Evolutionary conservation across 441 rosid species (phyloP), one percentile per base, ranked within the genome.

Genomic region (Flueggea neowawraea): DNA sequence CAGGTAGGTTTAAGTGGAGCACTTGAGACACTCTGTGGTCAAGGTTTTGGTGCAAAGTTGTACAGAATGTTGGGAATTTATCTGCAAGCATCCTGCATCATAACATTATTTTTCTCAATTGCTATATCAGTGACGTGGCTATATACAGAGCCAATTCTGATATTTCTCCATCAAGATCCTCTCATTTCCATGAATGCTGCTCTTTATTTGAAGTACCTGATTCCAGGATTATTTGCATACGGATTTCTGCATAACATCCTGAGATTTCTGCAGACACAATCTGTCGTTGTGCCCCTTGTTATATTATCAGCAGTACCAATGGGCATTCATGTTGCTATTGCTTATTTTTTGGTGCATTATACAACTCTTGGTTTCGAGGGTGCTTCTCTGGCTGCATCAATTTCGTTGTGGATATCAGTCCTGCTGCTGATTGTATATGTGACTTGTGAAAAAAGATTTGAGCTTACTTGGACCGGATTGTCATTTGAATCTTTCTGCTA

Each of bases 1-100:
- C 56, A 89, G 96, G 59, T 51, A 9, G 98, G 98, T 12, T 61
- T 82, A 60, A 85, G 96, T 75, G 96, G 95, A 73, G 80, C 90
- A 59, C 79, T 91, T 8, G 98, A 91, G 70, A 89, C 96, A 31
- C 84, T 87, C 0, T 87, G 96, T 62, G 95, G 97, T 5, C 95
- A 91, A 82, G 89, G 82, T 15, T 89, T 80, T 71, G 95, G 95
- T 36, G 90, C 96, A 31, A 76, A 78, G 58, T 31, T 31, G 15
- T 87, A 89, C 63, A 72, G 75, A 43, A 77, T 67, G 72, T 55
- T 89, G 47, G 95, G 96, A 39, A 75, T 89, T 49, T 69, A 91
- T 70, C 72, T 91, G 1, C 97, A 91, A 66, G 82, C 96, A 15
- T 85, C 95, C 0, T 89, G 88, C 76, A 78, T 84, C 1, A 83